phyloP scores from a whole-genome alignment of 2,329 filamentous ascomycete species.

The Ampelomyces quisqualis region DNA sequence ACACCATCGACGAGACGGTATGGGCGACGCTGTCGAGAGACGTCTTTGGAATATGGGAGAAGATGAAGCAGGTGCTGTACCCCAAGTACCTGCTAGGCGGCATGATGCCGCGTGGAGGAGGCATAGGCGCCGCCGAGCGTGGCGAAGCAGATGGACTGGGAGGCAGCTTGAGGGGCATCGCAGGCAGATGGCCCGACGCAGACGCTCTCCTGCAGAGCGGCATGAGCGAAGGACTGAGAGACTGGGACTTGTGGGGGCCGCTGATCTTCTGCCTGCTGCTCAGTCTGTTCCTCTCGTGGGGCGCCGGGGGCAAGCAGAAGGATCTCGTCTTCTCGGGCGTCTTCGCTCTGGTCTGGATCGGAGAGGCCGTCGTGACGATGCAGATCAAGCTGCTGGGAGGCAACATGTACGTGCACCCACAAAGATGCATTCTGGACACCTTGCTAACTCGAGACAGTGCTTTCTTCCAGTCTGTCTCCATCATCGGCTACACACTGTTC shows the following conservation, averaged over 20 bases:
- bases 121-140: constrained; percentile 58
- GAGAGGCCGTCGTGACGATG: constrained; percentile 92
- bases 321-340: constrained; percentile 92
- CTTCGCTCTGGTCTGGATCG: constrained; percentile 95
- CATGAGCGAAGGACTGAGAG: constrained; percentile 86
- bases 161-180: constrained; percentile 54
- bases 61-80: constrained; percentile 96
- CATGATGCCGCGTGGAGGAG: constrained; percentile 60
- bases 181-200: constrained; percentile 67
- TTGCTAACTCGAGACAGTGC: constrained; percentile 61
- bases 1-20: constrained; percentile 95
- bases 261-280: constrained; percentile 90
- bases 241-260: constrained; percentile 99
- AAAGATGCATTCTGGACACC: background rate
- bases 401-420: constrained; percentile 74
- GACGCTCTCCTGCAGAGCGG: constrained; percentile 65
- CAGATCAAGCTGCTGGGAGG: constrained; percentile 96
- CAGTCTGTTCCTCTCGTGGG: constrained; percentile 82
- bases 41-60: constrained; percentile 90
- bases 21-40: constrained; percentile 97
- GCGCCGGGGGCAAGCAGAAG: constrained; percentile 75
- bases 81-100: constrained; percentile 86
- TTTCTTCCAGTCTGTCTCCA: constrained; percentile 95
- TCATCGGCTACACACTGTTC: constrained; percentile 98
- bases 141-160: constrained; percentile 51